These are phyloP conservation scores for Penicillium macrosclerotiorum DNA, from an alignment of 495 filamentous ascomycete genomes.

Conservation along the genomic window DNA sequence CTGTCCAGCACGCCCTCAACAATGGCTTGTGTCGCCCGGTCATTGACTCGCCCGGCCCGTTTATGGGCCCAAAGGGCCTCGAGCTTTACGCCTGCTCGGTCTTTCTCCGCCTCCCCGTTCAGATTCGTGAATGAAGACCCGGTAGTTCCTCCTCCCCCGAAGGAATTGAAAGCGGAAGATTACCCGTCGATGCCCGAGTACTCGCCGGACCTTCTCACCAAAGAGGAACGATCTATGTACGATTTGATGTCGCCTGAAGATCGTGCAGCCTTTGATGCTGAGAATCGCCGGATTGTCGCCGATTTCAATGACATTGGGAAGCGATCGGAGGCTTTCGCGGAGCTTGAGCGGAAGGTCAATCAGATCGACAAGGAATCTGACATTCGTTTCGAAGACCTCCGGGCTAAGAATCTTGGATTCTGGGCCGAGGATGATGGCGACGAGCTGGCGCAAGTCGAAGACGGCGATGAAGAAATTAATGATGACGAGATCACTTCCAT, in stretches of 20 bases:
- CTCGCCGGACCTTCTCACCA: conserved; percentile 36
- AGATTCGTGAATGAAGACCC: conserved; percentile 40
- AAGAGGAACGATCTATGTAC: conserved; percentile 47
- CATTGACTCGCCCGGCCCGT: conserved; percentile 37
- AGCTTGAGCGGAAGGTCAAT: conserved; percentile 30
- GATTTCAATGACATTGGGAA: conserved; percentile 39
- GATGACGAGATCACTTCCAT: conserved; percentile 80
- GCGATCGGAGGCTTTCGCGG: conserved; percentile 29
- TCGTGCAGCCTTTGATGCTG: conserved; percentile 39
- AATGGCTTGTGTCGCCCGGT: conserved; percentile 44
- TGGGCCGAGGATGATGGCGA: conserved; percentile 56
- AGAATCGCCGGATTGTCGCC: conserved; percentile 34
- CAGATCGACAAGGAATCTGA: conserved; percentile 35
- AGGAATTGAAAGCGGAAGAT: conserved; percentile 33
- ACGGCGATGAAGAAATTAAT: conserved; percentile 62
- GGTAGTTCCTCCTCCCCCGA: conserved; percentile 29
- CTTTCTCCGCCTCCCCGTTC: conserved; percentile 40
- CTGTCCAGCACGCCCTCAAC: conserved; percentile 14
- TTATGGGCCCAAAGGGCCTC: conserved; percentile 30
- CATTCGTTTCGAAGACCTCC: conserved; percentile 35
- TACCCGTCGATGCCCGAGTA: conserved; percentile 36
- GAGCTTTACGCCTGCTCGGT: conserved; percentile 26
- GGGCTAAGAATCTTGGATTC: conserved; percentile 36
- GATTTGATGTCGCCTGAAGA: conserved; percentile 49
- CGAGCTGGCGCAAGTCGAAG: conserved; percentile 49